Base-by-base conservation (phyloP, 2,329 filamentous ascomycete species). In the Colletotrichum orchidophilum region DNA sequence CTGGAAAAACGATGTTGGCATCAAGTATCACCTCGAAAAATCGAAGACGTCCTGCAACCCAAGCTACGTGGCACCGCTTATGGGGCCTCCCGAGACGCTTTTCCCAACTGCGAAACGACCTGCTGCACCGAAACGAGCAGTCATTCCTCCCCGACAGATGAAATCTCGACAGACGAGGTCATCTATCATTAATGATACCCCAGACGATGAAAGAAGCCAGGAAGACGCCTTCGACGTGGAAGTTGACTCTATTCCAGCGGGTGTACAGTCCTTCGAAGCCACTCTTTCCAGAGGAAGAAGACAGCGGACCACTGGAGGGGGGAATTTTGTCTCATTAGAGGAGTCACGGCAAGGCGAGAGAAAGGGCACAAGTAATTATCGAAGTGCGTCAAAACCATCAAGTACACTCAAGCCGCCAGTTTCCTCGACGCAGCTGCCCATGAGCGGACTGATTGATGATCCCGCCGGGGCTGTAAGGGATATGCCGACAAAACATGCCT, bases 11-110 rank as follows among this genome's bases (percentile, higher is more conserved):
- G 82, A 87, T 39, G 81, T 88, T 55, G 88, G 88, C 0, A 80
- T 90, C 18, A 87, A 89, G 61, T 91, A 91, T 75, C 88, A 91
- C 72, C 78, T 86, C 15, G 85, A 85, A 39, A 90, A 89, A 74
- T 87, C 88, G 1, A 81, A 81, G 70, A 86, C 86, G 3, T 26
- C 82, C 15, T 91, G 88, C 75, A 91, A 91, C 73, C 84, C 87
- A 2, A 76, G 77, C 66, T 86, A 81, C 58, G 77, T 82, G 18
- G 78, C 81, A 27, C 75, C 76, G 11, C 58, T 77, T 11, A 63
- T 63, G 1, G 59, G 52, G 5, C 50, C 64, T 24, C 33, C 39
- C 5, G 57, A 52, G 35, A 35, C 50, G 21, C 39, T 66, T 21
- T 59, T 62, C 5, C 26, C 50, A 42, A 31, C 65, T 8, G 33